Percentiles rank a stretch among this genome's conserved stretches.
phyloP scores from a whole-genome alignment of 2,329 filamentous ascomycete genomes.

The Colletotrichum tamarilloi region DNA sequence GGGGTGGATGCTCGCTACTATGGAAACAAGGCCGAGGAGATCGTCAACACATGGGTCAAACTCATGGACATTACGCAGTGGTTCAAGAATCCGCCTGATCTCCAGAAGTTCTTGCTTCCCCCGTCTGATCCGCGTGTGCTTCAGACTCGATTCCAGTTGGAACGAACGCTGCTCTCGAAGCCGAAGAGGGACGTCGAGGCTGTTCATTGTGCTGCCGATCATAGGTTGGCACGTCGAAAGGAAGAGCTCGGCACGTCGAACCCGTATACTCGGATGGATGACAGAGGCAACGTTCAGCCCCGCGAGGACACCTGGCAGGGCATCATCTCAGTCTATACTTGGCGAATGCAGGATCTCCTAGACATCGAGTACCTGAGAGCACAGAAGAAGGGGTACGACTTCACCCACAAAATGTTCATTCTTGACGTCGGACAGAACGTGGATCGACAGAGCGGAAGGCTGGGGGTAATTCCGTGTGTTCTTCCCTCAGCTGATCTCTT shows the following conservation, averaged over 20 bases:
- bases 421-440: slow-evolving; percentile 80
- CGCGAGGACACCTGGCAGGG: slow-evolving; percentile 66
- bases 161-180: slow-evolving; percentile 45
- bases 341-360: slow-evolving; percentile 73
- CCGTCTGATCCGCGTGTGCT: slow-evolving; percentile 65
- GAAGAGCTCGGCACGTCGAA: slow-evolving; percentile 63
- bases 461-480: slow-evolving; percentile 74
- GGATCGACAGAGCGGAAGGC: slow-evolving; percentile 64
- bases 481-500: slow-evolving; percentile 74
- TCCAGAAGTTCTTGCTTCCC: slow-evolving; percentile 70
- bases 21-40: slow-evolving; percentile 39
- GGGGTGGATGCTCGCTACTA: slow-evolving; percentile 58
- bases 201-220: slow-evolving; percentile 68
- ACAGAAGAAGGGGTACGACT: slow-evolving; percentile 63
- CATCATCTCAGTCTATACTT: slow-evolving; percentile 62
- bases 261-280: slow-evolving; percentile 70
- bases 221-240: slow-evolving; percentile 63
- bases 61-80: slow-evolving; percentile 55
- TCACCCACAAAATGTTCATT: slow-evolving; percentile 53
- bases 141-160: slow-evolving; percentile 60
- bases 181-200: slow-evolving; percentile 56
- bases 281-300: slow-evolving; percentile 59
- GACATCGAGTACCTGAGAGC: slow-evolving; percentile 70
- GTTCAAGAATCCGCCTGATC: slow-evolving; percentile 66
- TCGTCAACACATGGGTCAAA: slow-evolving; percentile 54